Percentiles rank a stretch among this genome's conserved stretches.
phyloP scores from a whole-genome alignment of 441 rosid species.

The Pelargonium australe region DNA sequence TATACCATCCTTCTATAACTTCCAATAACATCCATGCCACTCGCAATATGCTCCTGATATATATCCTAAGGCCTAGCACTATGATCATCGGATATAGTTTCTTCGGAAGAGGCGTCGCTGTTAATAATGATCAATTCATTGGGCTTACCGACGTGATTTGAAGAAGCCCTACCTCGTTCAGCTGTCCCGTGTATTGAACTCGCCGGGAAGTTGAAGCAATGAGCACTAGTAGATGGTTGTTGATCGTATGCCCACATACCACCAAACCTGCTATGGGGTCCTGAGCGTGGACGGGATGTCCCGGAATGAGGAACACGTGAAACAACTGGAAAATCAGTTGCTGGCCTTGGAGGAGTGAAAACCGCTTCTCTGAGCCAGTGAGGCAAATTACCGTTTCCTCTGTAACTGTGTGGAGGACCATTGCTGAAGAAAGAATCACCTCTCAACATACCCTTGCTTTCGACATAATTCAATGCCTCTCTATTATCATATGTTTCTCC shows the following conservation, averaged over 20 bases:
- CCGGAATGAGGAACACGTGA: slow-evolving; percentile 20
- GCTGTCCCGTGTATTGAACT: slow-evolving; percentile 17
- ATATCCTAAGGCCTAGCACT: slow-evolving; percentile 16
- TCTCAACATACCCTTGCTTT: slow-evolving; percentile 16
- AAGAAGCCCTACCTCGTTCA: slow-evolving; percentile 12
- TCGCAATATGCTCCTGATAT: background rate
- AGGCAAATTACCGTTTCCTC: slow-evolving; percentile 28
- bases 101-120: slow-evolving; percentile 48
- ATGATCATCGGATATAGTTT: slow-evolving; percentile 42
- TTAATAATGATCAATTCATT: slow-evolving; percentile 30
- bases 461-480: slow-evolving; percentile 15
- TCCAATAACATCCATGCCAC: background rate
- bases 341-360: slow-evolving; percentile 26
- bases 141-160: slow-evolving; percentile 12
- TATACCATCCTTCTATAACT: background rate
- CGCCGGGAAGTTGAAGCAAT: background rate
- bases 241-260: slow-evolving; percentile 9
- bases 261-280: slow-evolving; percentile 1
- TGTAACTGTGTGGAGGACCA: slow-evolving; percentile 13
- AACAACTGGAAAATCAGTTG: slow-evolving; percentile 15
- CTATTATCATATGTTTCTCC: slow-evolving; percentile 17
- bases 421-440: slow-evolving; percentile 15
- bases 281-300: slow-evolving; percentile 6
- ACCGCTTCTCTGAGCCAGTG: slow-evolving; percentile 42
- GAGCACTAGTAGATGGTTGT: slow-evolving; percentile 17